A percentile compares a stretch with the other conserved stretches of the same genome.
Evolutionary conservation across 2,329 filamentous ascomycete genomes (phyloP).

Genomic region (Aureobasidium namibiae): DNA sequence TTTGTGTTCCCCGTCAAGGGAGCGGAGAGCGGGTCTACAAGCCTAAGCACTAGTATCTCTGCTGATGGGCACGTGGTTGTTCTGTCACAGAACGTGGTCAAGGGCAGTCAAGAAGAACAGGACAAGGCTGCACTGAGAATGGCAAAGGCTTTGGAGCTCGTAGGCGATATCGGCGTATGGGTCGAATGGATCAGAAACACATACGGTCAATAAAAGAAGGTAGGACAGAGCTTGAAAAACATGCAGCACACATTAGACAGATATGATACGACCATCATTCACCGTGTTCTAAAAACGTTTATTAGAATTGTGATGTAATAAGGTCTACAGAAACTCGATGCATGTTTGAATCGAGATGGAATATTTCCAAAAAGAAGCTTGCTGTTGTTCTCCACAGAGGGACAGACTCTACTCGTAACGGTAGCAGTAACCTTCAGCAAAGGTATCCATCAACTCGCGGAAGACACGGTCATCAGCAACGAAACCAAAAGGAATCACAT

Average conservation of each 20-base stretch:
- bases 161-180: conserved; percentile 44
- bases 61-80: conserved; percentile 53
- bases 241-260: neutral
- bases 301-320: neutral
- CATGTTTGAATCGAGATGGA: too few relatives aligned
- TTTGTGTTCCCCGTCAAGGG: conserved; percentile 18
- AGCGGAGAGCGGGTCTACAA: conserved; percentile 34
- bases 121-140: conserved; percentile 27
- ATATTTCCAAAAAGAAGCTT: too few relatives aligned
- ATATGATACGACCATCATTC: too few relatives aligned
- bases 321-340: too few relatives aligned
- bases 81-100: conserved; percentile 41
- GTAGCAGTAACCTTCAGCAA: conserved; percentile 26
- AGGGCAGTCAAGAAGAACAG: conserved; percentile 14
- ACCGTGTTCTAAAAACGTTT: too few relatives aligned
- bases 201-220: neutral
- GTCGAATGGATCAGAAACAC: conserved; percentile 38
- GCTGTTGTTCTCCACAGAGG: too few relatives aligned
- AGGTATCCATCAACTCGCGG: conserved; percentile 25
- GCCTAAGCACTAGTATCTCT: conserved; percentile 51
- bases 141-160: conserved; percentile 37
- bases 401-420: conserved; percentile 20
- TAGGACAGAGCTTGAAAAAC: neutral
- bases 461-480: conserved; percentile 21
- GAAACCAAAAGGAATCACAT: conserved; percentile 29